Evolutionary conservation across 805 yeast species (phyloP), one percentile per base, ranked within the genome.

Genomic region (Candida gorgasii): DNA sequence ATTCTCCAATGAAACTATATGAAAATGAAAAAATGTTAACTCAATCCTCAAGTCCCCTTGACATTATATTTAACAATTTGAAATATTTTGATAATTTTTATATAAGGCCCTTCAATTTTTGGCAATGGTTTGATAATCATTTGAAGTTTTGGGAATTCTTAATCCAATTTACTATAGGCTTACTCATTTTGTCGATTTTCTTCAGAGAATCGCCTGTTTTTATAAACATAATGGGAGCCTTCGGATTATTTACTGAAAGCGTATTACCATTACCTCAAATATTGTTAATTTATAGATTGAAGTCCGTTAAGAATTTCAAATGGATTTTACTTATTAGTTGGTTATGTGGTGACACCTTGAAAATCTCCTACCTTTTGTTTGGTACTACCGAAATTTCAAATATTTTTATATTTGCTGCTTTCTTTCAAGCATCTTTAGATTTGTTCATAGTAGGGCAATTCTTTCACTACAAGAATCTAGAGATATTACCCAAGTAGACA

Each of bases 291-390:
- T 75, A 79, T 55, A 73, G 89, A 43, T 53, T 83, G 19, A 79
- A 80, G 52, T 78, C 88, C 0, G 80, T 86, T 6, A 84, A 84
- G 49, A 92, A 93, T 46, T 89, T 89, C 66, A 84, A 89, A 54
- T 69, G 82, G 39, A 78, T 92, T 19, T 66, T 89, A 24, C 59
- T 89, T 27, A 63, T 89, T 14, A 83, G 90, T 54, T 89, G 97
- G 97, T 68, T 89, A 4, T 83, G 92, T 46, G 97, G 97, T 44
- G 97, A 89, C 63, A 68, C 84, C 30, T 76, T 88, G 28, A 90
- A 90, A 59, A 77, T 88, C 17, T 69, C 82, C 40, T 87, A 86
- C 55, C 67, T 87, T 40, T 53, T 86, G n/a, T 86, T 74, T 60
- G 95, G 95, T 12, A 85, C 93, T 1, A 76, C 75, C 41, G 75